Evolutionary conservation across 768 basidiomycete species (phyloP).

Genomic region (Megacollybia marginata): DNA sequence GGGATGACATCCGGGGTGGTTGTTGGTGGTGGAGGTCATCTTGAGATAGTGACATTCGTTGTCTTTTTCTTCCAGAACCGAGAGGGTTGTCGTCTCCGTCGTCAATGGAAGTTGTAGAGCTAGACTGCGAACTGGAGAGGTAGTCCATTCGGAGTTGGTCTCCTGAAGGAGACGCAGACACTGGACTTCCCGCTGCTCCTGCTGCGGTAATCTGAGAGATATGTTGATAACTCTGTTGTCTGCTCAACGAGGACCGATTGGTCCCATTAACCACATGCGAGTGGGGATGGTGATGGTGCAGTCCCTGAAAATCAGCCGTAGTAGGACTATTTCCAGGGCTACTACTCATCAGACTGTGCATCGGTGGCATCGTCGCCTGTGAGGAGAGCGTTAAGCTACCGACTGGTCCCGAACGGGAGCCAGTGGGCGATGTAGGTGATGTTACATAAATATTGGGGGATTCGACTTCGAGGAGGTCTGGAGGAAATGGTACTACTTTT

Average conservation of each 20-base stretch:
- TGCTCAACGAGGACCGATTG: too few species aligned
- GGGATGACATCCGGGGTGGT: not conserved
- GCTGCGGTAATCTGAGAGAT: too few species aligned
- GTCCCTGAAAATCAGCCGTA: slow-evolving; percentile 30
- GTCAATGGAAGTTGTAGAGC: too few species aligned
- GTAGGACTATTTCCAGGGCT: slow-evolving; percentile 49
- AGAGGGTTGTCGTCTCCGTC: too few species aligned
- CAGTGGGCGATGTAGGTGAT: slow-evolving; percentile 36
- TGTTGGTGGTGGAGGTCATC: not conserved
- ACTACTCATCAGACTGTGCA: slow-evolving; percentile 35
- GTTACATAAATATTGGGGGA: slow-evolving; percentile 72
- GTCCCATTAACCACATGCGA: not conserved
- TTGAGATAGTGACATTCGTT: not conserved
- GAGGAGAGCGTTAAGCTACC: slow-evolving; percentile 35
- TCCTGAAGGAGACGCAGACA: too few species aligned
- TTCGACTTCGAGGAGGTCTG: slow-evolving; percentile 49
- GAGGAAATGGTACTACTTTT: slow-evolving; percentile 35
- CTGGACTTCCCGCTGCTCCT: too few species aligned
- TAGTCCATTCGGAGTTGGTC: too few species aligned
- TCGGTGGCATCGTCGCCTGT: slow-evolving; percentile 32
- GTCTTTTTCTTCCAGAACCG: not conserved
- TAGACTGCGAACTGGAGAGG: too few species aligned
- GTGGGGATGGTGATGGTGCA: slow-evolving; percentile 3
- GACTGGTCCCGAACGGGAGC: slow-evolving; percentile 18
- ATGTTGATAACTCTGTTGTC: too few species aligned